Conservation (phyloP, 2,329 filamentous ascomycete species). For the Diaporthe citrichinensis region DNA sequence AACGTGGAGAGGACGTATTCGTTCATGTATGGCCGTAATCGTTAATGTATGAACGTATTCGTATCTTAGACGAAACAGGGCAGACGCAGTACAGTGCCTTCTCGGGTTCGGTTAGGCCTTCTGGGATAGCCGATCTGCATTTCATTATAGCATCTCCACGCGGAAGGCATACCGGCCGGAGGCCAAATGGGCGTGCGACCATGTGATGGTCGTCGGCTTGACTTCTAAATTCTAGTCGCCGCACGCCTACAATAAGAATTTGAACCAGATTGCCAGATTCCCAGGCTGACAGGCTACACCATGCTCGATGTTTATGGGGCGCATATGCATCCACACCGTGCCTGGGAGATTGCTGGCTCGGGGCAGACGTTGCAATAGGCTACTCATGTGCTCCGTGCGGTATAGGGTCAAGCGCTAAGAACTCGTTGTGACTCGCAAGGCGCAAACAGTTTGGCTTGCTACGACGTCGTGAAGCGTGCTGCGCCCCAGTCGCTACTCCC, state of each 20-base stretch:
- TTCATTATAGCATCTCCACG: slow-evolving; percentile 7
- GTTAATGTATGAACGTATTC: slow-evolving; percentile 25
- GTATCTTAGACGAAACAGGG: slow-evolving; percentile 21
- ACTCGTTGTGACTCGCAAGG: neutral
- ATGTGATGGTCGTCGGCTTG: neutral
- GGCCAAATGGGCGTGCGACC: neutral
- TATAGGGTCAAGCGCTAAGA: neutral
- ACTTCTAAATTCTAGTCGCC: neutral
- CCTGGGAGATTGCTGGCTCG: neutral
- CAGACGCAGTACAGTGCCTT: neutral
- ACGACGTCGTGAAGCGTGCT: neutral
- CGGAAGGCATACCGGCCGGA: neutral
- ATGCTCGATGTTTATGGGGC: neutral
- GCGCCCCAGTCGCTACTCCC: neutral
- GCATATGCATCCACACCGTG: neutral
- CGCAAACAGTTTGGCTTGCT: neutral
- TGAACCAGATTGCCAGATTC: no score
- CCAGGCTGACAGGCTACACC: neutral
- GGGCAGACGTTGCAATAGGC: neutral
- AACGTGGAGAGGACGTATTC: slow-evolving; percentile 21
- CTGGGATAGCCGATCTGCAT: neutral
- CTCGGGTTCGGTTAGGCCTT: slow-evolving; percentile 15
- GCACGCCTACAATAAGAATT: neutral
- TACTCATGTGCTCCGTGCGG: neutral
- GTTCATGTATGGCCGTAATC: slow-evolving; percentile 30